Evolutionary conservation across 108 stramenopile species (phyloP).

Genomic region (Parietichytrium sp.): DNA sequence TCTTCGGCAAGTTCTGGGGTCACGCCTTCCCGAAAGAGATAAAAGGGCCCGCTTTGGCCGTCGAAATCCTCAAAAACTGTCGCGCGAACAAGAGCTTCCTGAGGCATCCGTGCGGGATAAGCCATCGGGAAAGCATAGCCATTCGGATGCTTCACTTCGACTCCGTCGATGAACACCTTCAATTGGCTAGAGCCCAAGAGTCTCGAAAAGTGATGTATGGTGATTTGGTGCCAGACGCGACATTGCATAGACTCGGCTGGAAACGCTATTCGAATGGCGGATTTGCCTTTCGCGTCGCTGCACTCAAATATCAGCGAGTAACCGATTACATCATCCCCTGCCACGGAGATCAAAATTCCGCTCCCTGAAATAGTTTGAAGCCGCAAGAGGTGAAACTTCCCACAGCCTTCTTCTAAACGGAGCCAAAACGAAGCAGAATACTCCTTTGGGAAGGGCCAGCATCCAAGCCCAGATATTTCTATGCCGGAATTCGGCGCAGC

Average conservation of each 20-base stretch:
- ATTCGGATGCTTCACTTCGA: slow-evolving; percentile 19
- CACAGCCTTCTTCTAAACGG: slow-evolving; percentile 28
- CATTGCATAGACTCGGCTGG: neutral
- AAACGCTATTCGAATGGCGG: neutral
- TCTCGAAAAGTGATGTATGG: slow-evolving; percentile 8
- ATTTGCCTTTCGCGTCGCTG: neutral
- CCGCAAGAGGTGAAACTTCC: neutral
- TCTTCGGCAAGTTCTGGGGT: neutral
- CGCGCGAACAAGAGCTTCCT: neutral
- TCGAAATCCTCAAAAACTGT: slow-evolving; percentile 1
- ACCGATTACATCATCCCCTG: slow-evolving; percentile 27
- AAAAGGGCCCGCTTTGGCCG: neutral
- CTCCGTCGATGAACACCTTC: slow-evolving; percentile 1
- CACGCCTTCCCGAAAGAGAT: slow-evolving; percentile 10
- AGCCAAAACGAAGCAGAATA: slow-evolving; percentile 4
- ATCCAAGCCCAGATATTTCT: neutral
- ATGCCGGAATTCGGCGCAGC: neutral
- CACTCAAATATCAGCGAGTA: slow-evolving; percentile 8
- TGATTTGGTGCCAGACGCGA: slow-evolving; percentile 3
- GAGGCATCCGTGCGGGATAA: neutral
- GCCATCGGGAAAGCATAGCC: neutral
- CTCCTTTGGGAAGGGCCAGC: slow-evolving; percentile 18
- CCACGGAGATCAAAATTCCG: neutral
- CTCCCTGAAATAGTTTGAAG: neutral
- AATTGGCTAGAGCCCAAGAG: slow-evolving; percentile 8